Evolutionary conservation across 1,284 basidiomycete genomes (phyloP).

Genomic region (Singerocomus inundabilis): DNA sequence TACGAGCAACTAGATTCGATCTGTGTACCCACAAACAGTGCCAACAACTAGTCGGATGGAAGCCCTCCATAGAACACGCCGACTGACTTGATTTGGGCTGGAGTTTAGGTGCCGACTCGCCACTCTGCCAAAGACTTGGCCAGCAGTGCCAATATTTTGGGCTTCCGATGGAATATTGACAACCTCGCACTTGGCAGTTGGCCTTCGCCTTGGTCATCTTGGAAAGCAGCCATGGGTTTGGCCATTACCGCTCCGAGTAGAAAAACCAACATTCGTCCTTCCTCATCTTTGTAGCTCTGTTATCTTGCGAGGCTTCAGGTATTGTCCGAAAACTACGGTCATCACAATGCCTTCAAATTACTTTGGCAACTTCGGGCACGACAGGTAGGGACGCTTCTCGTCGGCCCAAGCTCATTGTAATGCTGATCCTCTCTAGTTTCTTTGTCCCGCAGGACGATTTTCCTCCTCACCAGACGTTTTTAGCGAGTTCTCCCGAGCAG

Average conservation of each 20-base stretch:
- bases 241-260: background rate
- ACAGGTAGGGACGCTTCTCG: background rate
- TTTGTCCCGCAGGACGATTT: background rate
- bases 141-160: background rate
- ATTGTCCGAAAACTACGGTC: background rate
- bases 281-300: too few species aligned
- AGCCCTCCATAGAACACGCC: conserved; percentile 1
- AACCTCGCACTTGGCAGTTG: background rate
- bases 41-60: background rate
- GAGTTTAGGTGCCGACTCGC: background rate
- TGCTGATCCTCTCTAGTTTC: conserved; percentile 1
- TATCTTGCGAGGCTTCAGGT: too few species aligned
- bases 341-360: background rate
- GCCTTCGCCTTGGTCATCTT: background rate
- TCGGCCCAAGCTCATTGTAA: background rate
- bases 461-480: rapidly evolving
- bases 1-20: background rate
- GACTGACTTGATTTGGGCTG: background rate
- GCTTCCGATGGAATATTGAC: background rate
- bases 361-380: background rate
- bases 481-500: conserved; percentile 8
- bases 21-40: background rate
- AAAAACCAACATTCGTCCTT: background rate
- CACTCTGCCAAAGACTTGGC: background rate
- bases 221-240: background rate